phyloP scores from a whole-genome alignment of 2,329 filamentous ascomycete genomes.

The Neonectria neomacrospora region DNA sequence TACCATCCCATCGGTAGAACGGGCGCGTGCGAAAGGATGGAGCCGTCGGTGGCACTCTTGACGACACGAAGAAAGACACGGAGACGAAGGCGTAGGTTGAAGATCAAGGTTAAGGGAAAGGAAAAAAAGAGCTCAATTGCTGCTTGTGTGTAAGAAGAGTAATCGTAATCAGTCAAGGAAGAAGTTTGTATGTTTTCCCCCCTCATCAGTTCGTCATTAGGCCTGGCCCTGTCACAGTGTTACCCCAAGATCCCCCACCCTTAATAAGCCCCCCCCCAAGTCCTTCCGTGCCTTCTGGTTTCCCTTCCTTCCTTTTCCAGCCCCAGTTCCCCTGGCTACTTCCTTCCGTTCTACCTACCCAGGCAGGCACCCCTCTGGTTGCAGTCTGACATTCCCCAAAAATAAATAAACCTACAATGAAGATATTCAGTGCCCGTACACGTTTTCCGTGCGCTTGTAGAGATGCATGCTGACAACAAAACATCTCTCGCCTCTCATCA shows the following conservation, averaged over 20 bases:
- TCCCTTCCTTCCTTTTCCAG: not conserved
- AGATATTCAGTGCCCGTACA: too few relatives aligned
- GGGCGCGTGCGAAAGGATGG: not conserved
- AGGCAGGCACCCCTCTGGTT: not conserved
- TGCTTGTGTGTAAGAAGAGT: not conserved
- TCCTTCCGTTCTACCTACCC: not conserved
- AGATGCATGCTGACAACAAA: not conserved
- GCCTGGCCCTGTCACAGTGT: not conserved
- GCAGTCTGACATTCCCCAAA: not conserved
- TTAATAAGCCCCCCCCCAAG: too few relatives aligned
- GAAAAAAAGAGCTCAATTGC: not conserved
- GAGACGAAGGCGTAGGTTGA: not conserved
- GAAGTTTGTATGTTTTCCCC: not conserved
- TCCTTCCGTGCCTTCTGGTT: not conserved
- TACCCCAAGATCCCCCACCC: not conserved
- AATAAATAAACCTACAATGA: too few relatives aligned
- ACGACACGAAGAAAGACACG: not conserved
- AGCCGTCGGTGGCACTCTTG: not conserved
- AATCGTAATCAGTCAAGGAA: not conserved
- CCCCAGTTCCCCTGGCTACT: not conserved
- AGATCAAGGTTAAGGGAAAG: not conserved
- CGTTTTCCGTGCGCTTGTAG: not conserved
- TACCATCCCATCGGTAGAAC: constrained; percentile 35
- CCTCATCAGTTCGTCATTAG: constrained; percentile 4
- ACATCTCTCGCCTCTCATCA: not conserved